These are phyloP conservation scores for Psilocybe cubensis DNA, from an alignment of 768 basidiomycete species.

Conservation along the genomic window DNA sequence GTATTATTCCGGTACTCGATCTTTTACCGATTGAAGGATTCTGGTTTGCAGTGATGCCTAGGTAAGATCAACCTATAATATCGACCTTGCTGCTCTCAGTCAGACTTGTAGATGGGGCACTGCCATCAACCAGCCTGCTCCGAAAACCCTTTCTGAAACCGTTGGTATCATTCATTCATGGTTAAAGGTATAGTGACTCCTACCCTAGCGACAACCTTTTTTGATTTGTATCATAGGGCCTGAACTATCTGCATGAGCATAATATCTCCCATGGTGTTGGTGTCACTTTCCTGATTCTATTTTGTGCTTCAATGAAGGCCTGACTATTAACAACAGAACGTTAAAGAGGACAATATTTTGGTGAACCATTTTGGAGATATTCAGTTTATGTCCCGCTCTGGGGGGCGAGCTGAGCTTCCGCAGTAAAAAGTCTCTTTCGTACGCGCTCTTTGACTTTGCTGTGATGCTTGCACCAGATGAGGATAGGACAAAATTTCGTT, in stretches of 20 bases:
- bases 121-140: not conserved
- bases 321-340: not conserved
- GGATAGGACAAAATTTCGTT: not conserved
- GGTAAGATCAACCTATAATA: not conserved
- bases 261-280: not conserved
- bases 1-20: not conserved
- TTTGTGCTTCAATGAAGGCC: not conserved
- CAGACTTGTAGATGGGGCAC: not conserved
- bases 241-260: not conserved
- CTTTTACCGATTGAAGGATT: not conserved
- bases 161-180: not conserved
- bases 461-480: conserved; percentile 15
- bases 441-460: conserved; percentile 26
- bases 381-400: not conserved
- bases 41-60: not conserved
- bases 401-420: not conserved
- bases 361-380: not conserved
- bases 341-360: not conserved
- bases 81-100: not conserved
- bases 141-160: not conserved
- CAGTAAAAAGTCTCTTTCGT: not conserved
- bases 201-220: not conserved
- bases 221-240: not conserved
- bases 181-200: not conserved
- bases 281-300: not conserved